Base-by-base conservation (phyloP, 768 basidiomycete genomes). In the Pleurotus ostreatus region DNA sequence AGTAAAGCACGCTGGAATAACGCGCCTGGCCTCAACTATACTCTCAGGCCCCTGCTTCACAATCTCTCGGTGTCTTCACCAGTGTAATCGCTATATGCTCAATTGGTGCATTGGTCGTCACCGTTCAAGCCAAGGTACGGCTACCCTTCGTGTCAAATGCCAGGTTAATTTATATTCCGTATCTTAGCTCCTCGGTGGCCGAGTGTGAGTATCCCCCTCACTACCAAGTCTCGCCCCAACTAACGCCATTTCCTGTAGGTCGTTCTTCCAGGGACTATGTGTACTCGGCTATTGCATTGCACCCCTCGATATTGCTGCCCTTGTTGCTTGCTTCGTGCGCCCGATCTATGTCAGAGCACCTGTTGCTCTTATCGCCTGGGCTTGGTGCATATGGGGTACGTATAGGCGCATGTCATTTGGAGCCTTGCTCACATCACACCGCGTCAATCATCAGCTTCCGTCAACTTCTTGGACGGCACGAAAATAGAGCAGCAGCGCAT, bases 321-420 rank as follows among this genome's bases (percentile, higher is more conserved):
- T 98, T 26, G 79, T 97, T 45, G 81, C 92, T 1, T 88, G 86
- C 63, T 93, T 96, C 62, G 85, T 98, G 13, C 89, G 82, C 45
- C 72, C 85, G 25, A 87, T 98, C 48, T 97, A 89, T 73, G 76
- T 98, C 56, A 83, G 96, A 56, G 87, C 86, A 26, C 96, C 96
- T 8, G 70, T 98, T 26, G 88, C 94, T 45, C 68, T 96, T 23
- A 78, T 86, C 16, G 89, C 92, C 11, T 96, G 94, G 89, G 94
- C 80, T 38, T 98, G 96, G 96, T 92, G 88, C 68, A 89, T 97
- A 57, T 98, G 94, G 94, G 96, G 95, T 98, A 65, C 57, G 82
- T 69, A n/a, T 43, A 8, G 30, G 30, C 2, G 8, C 30, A 34
- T 34, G 30, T 11, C 30, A 34, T 34, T 34, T 34, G 30, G 11